Evolutionary conservation across 176 grass and related monocot species (phyloP).

Genomic region (Carex scoparia): DNA sequence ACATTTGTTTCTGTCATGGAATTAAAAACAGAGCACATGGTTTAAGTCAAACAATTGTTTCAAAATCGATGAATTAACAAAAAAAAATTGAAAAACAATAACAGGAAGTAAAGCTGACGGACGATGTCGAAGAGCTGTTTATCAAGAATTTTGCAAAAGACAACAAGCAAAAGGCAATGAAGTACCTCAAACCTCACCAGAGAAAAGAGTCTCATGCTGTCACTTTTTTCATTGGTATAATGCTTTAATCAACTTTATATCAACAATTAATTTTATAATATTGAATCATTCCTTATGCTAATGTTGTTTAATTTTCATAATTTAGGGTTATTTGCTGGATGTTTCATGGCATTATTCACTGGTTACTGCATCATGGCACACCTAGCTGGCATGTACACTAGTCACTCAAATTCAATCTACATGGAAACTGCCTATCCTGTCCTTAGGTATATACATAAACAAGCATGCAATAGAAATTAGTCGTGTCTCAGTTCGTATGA

Average conservation of each 20-base stretch:
- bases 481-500: background rate
- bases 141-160: conserved; percentile 67
- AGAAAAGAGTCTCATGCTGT: conserved; percentile 71
- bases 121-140: conserved; percentile 88
- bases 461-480: background rate
- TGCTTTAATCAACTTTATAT: background rate
- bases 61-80: background rate
- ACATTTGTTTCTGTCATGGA: background rate
- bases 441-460: conserved; percentile 43
- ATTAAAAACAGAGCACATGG: background rate
- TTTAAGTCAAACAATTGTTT: background rate
- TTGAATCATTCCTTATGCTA: background rate
- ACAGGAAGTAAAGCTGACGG: conserved; percentile 79
- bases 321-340: conserved; percentile 80
- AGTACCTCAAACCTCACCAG: conserved; percentile 86
- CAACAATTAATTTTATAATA: background rate
- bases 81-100: background rate
- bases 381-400: conserved; percentile 82
- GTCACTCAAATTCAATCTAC: conserved; percentile 69
- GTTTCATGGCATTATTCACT: conserved; percentile 63
- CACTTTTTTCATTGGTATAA: conserved; percentile 90
- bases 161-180: conserved; percentile 86
- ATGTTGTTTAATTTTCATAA: background rate
- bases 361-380: conserved; percentile 93
- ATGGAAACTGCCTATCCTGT: conserved; percentile 97